Conservation (phyloP, 192 early-diverging fungal species). For the Gamsiella multidivaricata region DNA sequence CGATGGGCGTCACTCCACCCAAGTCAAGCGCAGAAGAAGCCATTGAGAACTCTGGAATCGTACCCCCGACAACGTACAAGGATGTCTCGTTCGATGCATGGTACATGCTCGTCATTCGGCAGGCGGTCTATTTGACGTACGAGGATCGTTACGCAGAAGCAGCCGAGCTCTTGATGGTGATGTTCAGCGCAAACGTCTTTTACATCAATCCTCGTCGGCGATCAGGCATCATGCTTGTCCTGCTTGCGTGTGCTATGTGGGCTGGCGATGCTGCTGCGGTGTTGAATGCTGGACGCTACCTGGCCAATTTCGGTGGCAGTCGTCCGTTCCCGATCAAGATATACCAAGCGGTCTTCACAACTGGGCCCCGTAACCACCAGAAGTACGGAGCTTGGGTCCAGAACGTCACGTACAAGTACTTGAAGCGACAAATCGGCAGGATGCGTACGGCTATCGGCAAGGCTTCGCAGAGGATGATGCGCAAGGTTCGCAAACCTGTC, state of each 20-base stretch:
- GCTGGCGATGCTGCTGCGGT: slow-evolving; percentile 27
- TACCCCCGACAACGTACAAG: slow-evolving; percentile 26
- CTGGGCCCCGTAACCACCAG: slow-evolving; percentile 22
- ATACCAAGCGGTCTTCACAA: slow-evolving; percentile 16
- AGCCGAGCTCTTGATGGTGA: slow-evolving; percentile 37
- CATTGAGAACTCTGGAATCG: not conserved
- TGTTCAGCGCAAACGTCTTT: slow-evolving; percentile 42
- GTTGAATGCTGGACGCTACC: slow-evolving; percentile 26
- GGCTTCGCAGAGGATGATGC: not conserved
- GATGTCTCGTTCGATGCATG: slow-evolving; percentile 40
- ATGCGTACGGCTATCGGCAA: slow-evolving; percentile 29
- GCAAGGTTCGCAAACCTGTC: not conserved
- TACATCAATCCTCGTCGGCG: slow-evolving; percentile 33
- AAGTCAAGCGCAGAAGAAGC: not conserved
- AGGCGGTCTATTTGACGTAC: slow-evolving; percentile 44
- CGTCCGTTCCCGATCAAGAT: slow-evolving; percentile 33
- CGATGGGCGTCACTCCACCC: slow-evolving; percentile 32
- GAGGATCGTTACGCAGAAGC: slow-evolving; percentile 47
- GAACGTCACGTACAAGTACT: slow-evolving; percentile 30
- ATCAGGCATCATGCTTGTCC: slow-evolving; percentile 44
- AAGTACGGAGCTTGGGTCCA: slow-evolving; percentile 29
- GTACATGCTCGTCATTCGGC: slow-evolving; percentile 46
- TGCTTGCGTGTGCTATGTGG: slow-evolving; percentile 51
- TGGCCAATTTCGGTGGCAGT: slow-evolving; percentile 31
- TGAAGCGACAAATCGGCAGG: slow-evolving; percentile 18